Conservation (phyloP, 208 protist genomes). For the Trypanosoma avium region DNA sequence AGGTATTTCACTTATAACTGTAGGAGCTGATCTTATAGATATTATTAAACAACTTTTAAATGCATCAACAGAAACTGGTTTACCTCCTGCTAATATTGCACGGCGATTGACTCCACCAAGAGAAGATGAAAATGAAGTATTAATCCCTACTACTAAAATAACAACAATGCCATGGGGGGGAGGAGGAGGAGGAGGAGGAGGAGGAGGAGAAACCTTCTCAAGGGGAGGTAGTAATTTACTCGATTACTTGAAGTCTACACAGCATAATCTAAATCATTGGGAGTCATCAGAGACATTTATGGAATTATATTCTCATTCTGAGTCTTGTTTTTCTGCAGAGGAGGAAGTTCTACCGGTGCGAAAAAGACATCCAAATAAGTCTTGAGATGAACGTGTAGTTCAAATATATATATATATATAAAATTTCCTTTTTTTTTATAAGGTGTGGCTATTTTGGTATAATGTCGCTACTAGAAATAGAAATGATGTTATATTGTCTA, state of each 20-base stretch:
- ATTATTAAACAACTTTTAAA: constrained; percentile 38
- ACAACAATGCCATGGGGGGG: neutral
- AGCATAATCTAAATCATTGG: too few relatives aligned
- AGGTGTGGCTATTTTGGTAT: neutral
- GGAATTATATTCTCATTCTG: neutral
- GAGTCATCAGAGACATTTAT: neutral
- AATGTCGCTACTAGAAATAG: neutral
- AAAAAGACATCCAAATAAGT: neutral
- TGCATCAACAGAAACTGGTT: neutral
- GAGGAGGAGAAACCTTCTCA: neutral
- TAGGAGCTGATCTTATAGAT: constrained; percentile 23
- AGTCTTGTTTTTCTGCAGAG: neutral
- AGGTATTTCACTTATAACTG: constrained; percentile 30
- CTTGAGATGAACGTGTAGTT: neutral
- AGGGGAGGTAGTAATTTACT: neutral
- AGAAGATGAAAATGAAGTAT: too few relatives aligned
- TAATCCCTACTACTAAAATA: neutral
- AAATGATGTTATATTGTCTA: too few relatives aligned
- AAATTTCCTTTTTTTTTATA: neutral
- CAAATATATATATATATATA: neutral
- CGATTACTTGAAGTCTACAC: neutral
- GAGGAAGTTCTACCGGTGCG: neutral
- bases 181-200: too few relatives aligned
- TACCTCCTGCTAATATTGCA: too few relatives aligned
- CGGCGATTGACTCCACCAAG: too few relatives aligned